A percentile compares a stretch with the other conserved stretches of the same genome.
These are phyloP conservation scores for Starmerella potacharoeniae DNA, from an alignment of 805 yeast genomes.

Conservation along the genomic window DNA sequence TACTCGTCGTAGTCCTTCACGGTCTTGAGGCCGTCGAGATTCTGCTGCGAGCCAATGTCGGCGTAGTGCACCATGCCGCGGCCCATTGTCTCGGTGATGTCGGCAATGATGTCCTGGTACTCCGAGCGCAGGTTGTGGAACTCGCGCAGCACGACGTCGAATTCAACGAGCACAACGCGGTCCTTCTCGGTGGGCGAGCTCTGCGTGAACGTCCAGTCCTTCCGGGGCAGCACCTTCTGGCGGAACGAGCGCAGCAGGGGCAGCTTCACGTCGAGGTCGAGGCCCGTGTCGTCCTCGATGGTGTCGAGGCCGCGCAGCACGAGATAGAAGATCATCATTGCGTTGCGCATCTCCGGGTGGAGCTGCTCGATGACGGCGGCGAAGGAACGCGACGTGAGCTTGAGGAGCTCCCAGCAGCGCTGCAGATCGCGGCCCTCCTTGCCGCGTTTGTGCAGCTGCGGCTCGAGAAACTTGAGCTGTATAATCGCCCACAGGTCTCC, in stretches of 20 bases:
- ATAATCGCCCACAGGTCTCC: constrained; percentile 15
- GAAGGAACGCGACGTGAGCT: constrained; percentile 75
- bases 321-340: constrained; percentile 70
- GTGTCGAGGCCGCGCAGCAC: constrained; percentile 88
- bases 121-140: constrained; percentile 60
- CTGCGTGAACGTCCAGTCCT: constrained; percentile 75
- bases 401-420: constrained; percentile 58
- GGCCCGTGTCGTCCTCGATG: constrained; percentile 88
- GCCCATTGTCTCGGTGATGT: constrained; percentile 80
- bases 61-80: constrained; percentile 96
- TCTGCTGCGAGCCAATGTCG: constrained; percentile 42
- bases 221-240: constrained; percentile 45
- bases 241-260: constrained; percentile 58
- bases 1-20: constrained; percentile 75
- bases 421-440: constrained; percentile 30
- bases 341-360: constrained; percentile 77
- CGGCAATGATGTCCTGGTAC: constrained; percentile 67
- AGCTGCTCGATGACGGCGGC: constrained; percentile 88
- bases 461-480: constrained; percentile 14
- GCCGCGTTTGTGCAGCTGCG: constrained; percentile 10
- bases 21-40: constrained; percentile 66
- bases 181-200: constrained; percentile 66
- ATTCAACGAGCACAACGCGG: constrained; percentile 67
- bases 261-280: constrained; percentile 58
- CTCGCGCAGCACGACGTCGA: constrained; percentile 56